phyloP scores from a whole-genome alignment of 2,329 filamentous ascomycete species.

The Aureobasidium sp. region DNA sequence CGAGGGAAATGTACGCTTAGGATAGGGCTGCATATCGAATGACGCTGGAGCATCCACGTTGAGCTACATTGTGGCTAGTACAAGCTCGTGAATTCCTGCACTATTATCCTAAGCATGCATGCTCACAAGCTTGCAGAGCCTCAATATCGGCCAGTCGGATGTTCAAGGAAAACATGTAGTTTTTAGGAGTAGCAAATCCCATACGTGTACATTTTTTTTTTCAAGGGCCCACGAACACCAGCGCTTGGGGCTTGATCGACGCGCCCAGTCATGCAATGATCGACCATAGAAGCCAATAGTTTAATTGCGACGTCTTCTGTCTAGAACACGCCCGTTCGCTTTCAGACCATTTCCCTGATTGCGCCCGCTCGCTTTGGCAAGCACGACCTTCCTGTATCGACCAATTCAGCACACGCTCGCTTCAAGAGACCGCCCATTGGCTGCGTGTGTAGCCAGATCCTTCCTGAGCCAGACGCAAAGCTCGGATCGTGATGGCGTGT shows the following conservation, averaged over 20 bases:
- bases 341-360: background rate
- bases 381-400: background rate
- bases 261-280: slow-evolving; percentile 3
- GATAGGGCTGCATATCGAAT: slow-evolving; percentile 9
- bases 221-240: background rate
- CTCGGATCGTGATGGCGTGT: slow-evolving; percentile 4
- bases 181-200: background rate
- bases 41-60: slow-evolving; percentile 1
- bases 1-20: background rate
- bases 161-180: background rate
- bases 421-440: background rate
- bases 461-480: background rate
- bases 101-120: background rate
- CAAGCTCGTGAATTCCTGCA: background rate
- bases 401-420: background rate
- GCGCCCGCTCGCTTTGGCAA: background rate
- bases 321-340: background rate
- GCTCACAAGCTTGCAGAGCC: background rate
- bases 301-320: slow-evolving; percentile 7
- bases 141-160: background rate
- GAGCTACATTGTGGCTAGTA: background rate
- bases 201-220: slow-evolving; percentile 1
- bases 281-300: slow-evolving; percentile 1
- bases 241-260: slow-evolving; percentile 4
- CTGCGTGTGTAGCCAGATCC: background rate